Evolutionary conservation across 2,329 filamentous ascomycete genomes (phyloP).

Genomic region (Lachnum nothofagi): DNA sequence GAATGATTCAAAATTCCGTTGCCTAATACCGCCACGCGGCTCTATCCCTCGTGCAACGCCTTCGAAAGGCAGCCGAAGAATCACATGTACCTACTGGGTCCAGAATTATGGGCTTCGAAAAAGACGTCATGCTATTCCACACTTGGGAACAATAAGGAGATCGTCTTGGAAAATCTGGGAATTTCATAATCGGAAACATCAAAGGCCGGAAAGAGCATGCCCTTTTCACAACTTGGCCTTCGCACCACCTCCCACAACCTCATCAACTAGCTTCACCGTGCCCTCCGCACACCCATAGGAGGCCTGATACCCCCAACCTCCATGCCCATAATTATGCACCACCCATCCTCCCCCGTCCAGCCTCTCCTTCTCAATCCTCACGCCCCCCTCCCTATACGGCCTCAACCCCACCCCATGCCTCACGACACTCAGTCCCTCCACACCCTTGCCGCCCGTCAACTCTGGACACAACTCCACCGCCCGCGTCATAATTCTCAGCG

Average conservation of each 20-base stretch:
- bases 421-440: constrained; percentile 59
- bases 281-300: constrained; percentile 66
- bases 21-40: constrained; percentile 4
- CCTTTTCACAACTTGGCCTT: not conserved
- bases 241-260: constrained; percentile 34
- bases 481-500: constrained; percentile 63
- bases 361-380: constrained; percentile 58
- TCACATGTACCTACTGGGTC: too few species aligned
- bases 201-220: too few species aligned
- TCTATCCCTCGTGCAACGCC: not conserved
- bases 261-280: constrained; percentile 61
- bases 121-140: too few species aligned
- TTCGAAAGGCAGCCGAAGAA: too few species aligned
- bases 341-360: constrained; percentile 49
- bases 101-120: too few species aligned
- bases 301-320: constrained; percentile 57
- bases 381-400: constrained; percentile 56
- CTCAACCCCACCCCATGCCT: constrained; percentile 63
- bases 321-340: constrained; percentile 59
- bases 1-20: not conserved
- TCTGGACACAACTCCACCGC: constrained; percentile 50
- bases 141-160: too few species aligned
- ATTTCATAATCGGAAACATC: not conserved
- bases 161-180: too few species aligned
- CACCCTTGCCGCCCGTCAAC: constrained; percentile 50